Evolutionary conservation across 352 stramenopile species (phyloP).

Genomic region (Phytophthora fragariaefolia): DNA sequence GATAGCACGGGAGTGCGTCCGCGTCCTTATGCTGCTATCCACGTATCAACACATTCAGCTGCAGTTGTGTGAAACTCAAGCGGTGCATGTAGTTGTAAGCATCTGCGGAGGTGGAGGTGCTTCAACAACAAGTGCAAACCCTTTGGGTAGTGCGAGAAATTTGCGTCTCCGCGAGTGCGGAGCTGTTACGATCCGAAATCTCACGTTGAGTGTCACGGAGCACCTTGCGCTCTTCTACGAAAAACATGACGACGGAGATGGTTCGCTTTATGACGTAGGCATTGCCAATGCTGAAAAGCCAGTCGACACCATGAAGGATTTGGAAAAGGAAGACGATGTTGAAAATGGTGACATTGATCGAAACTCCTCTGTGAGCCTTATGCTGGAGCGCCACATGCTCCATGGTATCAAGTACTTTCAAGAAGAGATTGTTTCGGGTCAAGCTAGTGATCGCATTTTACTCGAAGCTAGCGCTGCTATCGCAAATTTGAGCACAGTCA

Average conservation of each 20-base stretch:
- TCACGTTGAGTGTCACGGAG: slow-evolving; percentile 70
- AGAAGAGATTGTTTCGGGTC: slow-evolving; percentile 50
- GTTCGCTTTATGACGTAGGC: slow-evolving; percentile 14
- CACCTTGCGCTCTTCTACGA: slow-evolving; percentile 65
- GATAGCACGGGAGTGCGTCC: slow-evolving; percentile 55
- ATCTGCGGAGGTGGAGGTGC: slow-evolving; percentile 42
- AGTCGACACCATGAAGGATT: slow-evolving; percentile 11
- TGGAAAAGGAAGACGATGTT: slow-evolving; percentile 17
- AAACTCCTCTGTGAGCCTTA: slow-evolving; percentile 33
- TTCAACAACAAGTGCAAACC: background rate
- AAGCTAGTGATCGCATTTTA: slow-evolving; percentile 51
- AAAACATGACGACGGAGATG: slow-evolving; percentile 17
- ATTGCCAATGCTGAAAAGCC: slow-evolving; percentile 1
- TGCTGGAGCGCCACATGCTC: slow-evolving; percentile 66
- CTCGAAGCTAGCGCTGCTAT: slow-evolving; percentile 64
- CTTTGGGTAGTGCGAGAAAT: slow-evolving; percentile 20
- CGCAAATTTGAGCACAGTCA: slow-evolving; percentile 77
- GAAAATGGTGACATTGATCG: background rate
- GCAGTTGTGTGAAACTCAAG: slow-evolving; percentile 61
- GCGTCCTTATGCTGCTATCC: slow-evolving; percentile 65
- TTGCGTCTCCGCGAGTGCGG: slow-evolving; percentile 59
- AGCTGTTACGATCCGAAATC: slow-evolving; percentile 66
- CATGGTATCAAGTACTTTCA: slow-evolving; percentile 67
- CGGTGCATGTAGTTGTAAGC: slow-evolving; percentile 62
- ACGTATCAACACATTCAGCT: slow-evolving; percentile 75